Evolutionary conservation across 805 yeast species (phyloP), one percentile per base, ranked within the genome.

Genomic region (Wickerhamiella azymoides): DNA sequence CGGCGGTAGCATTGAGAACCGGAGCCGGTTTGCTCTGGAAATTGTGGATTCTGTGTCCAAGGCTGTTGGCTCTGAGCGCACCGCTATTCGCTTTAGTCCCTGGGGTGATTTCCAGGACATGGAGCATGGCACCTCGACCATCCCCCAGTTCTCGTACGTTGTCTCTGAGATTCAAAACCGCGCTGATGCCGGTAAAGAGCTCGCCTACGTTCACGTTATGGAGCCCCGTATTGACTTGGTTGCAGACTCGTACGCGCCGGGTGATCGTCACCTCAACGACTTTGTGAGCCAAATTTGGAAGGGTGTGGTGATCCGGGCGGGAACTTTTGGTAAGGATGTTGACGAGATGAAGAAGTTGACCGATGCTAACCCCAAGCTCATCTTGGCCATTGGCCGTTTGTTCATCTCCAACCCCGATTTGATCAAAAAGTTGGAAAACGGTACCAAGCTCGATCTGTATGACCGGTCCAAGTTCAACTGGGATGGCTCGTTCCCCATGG

Each of bases 1-100:
- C 52, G 84, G 84, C 39, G 83, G 83, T 6, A 62, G 72, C 2
- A 64, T 76, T 45, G 81, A 76, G 54, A 76, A 76, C 60, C 68
- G 84, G 50, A 63, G 65, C 10, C 61, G 77, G 39, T 65, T 78
- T 44, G 51, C 70, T 9, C 52, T 70, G 25, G 79, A 78, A 51
- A 55, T 72, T 18, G 58, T 74, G 19, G 72, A 68, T 47, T 70
- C 69, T 5, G 59, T 69, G 13, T 52, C 46, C 17, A 60, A 45
- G 5, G 55, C 57, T 5, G 51, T 69, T 40, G 73, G 70, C 5
- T 64, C 67, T 9, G 16, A 18, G 13, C 49, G 52, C 30, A 57
- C 61, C 13, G 67, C 59, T 0, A 49, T 68, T 26, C 56, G 73
- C 30, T 40, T 69, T 16, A 62, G 70, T 6, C 73, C 70, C 18